Percentiles rank a stretch among this genome's conserved stretches.
These are phyloP conservation scores for Tulasnella sp. DNA, from an alignment of 768 basidiomycete species.

Conservation along the genomic window DNA sequence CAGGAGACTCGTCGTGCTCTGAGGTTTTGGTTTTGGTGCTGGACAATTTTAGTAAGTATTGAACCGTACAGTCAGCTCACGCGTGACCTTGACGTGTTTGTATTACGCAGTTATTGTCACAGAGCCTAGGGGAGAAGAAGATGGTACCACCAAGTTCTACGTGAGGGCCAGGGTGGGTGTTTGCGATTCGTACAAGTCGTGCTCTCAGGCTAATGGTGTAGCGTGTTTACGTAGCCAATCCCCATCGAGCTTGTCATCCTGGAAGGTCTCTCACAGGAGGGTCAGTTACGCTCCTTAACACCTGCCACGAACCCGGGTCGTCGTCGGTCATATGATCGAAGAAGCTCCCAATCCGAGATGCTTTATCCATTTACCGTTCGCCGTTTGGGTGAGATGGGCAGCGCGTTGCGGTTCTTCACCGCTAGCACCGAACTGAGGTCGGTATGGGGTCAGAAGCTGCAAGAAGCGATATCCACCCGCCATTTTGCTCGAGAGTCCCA, in stretches of 20 bases:
- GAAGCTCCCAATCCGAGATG: slow-evolving; percentile 29
- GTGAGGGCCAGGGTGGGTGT: slow-evolving; percentile 64
- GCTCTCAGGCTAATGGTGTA: not conserved
- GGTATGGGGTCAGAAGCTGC: slow-evolving; percentile 85
- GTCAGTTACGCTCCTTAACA: slow-evolving; percentile 61
- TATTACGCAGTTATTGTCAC: slow-evolving; percentile 68
- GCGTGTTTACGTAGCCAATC: slow-evolving; percentile 50
- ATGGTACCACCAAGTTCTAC: slow-evolving; percentile 61
- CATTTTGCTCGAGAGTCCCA: slow-evolving; percentile 84
- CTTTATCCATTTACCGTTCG: slow-evolving; percentile 84
- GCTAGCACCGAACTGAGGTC: slow-evolving; percentile 60
- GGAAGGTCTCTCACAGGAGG: slow-evolving; percentile 68
- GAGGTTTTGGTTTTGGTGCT: slow-evolving; percentile 86
- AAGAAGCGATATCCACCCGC: slow-evolving; percentile 76
- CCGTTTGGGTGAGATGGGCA: slow-evolving; percentile 79
- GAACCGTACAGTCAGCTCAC: not conserved
- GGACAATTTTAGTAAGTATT: slow-evolving; percentile 77
- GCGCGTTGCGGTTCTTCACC: slow-evolving; percentile 76
- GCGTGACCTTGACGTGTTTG: not conserved
- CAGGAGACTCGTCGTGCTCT: slow-evolving; percentile 79
- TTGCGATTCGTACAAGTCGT: not conserved
- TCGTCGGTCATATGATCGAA: no score
- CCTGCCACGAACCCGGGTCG: slow-evolving; percentile 48
- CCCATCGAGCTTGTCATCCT: slow-evolving; percentile 83
- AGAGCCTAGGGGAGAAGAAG: slow-evolving; percentile 68